A percentile compares a stretch with the other conserved stretches of the same genome.
Evolutionary conservation across 179 eudicot genomes (phyloP).

Genomic region (Beta macrorhiza): DNA sequence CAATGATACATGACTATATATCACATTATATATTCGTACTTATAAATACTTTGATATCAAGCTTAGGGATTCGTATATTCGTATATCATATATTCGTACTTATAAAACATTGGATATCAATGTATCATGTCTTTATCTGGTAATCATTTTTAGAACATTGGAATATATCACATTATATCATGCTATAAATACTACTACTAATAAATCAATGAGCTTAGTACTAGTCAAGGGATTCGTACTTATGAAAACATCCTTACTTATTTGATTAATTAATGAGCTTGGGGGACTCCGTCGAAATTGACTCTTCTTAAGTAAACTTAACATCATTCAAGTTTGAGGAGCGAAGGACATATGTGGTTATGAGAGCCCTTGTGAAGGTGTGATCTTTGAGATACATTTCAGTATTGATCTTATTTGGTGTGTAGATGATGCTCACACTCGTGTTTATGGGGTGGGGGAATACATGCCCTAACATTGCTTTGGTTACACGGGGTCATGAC

Average conservation of each 20-base stretch:
- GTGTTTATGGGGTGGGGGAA: not conserved
- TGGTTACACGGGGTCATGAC: not conserved
- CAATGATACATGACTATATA: no score
- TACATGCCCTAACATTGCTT: not conserved
- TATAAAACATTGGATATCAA: no score
- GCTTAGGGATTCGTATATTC: no score
- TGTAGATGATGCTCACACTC: no score
- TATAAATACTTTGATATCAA: no score
- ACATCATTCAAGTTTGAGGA: not conserved
- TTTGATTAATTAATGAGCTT: not conserved
- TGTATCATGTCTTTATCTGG: no score
- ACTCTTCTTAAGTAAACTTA: not conserved
- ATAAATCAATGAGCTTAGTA: no score
- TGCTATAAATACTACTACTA: no score
- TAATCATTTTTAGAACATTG: no score
- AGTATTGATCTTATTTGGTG: not conserved
- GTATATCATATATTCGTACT: no score
- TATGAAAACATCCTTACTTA: no score
- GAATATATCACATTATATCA: not conserved
- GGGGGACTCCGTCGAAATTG: not conserved
- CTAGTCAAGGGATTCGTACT: not conserved
- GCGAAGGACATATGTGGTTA: not conserved
- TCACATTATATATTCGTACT: no score
- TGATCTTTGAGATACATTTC: not conserved
- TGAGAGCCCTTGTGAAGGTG: not conserved